Evolutionary conservation across 2,329 filamentous ascomycete species (phyloP).

Genomic region (Fusarium goolgardi): DNA sequence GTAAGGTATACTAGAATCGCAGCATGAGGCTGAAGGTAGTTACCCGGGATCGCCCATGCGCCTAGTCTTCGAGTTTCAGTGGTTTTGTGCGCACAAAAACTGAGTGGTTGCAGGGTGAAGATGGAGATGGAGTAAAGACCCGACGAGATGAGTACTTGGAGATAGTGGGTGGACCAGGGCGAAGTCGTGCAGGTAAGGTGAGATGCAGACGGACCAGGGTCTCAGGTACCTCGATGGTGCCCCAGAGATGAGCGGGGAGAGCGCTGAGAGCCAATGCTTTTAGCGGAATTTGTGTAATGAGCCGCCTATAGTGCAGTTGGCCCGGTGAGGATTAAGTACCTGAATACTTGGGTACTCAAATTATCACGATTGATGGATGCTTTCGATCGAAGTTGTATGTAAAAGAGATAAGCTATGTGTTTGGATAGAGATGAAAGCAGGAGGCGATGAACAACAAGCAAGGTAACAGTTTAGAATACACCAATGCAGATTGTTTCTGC

Average conservation of each 20-base stretch:
- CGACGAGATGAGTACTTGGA: constrained; percentile 46
- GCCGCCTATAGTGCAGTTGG: constrained; percentile 23
- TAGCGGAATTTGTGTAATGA: constrained; percentile 32
- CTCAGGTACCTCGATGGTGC: constrained; percentile 37
- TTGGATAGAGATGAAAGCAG: constrained; percentile 7
- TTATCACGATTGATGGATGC: background rate
- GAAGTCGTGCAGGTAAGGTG: constrained; percentile 39
- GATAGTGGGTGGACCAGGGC: constrained; percentile 41
- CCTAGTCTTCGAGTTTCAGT: constrained; percentile 37
- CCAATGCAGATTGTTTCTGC: constrained; percentile 11
- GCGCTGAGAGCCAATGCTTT: constrained; percentile 35
- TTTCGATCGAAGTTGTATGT: constrained; percentile 17
- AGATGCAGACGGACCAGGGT: constrained; percentile 31
- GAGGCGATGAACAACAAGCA: background rate
- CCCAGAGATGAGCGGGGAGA: constrained; percentile 31
- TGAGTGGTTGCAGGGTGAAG: constrained; percentile 45
- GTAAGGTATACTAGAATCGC: constrained; percentile 22
- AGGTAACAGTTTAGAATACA: background rate
- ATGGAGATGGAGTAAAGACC: constrained; percentile 41
- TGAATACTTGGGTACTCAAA: background rate
- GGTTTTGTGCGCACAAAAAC: constrained; percentile 45
- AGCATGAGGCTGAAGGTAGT: constrained; percentile 32
- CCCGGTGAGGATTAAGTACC: constrained; percentile 22
- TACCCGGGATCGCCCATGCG: constrained; percentile 42
- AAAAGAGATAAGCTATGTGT: background rate